Conservation (phyloP, 495 filamentous ascomycete species). For the Darksidea phi region DNA sequence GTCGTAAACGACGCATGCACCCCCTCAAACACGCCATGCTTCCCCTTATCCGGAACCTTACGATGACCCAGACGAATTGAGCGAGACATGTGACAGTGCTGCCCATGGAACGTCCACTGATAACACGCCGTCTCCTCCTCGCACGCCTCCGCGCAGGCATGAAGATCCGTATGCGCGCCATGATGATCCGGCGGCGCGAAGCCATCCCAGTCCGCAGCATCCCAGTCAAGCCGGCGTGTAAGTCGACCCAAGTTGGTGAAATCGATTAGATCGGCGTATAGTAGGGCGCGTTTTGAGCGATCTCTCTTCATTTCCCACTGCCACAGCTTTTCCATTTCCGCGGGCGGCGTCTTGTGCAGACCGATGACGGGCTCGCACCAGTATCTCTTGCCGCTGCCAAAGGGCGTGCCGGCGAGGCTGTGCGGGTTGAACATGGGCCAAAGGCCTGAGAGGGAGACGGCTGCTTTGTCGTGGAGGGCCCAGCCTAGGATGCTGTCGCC, state of each 20-base stretch:
- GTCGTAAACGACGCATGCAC: constrained; percentile 3
- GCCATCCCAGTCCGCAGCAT: constrained; percentile 5
- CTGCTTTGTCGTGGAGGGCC: constrained; percentile 20
- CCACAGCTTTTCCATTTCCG: constrained; percentile 16
- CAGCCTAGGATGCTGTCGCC: constrained; percentile 29
- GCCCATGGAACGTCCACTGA: constrained; percentile 17
- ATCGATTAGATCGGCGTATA: not conserved
- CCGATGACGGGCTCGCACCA: constrained; percentile 36
- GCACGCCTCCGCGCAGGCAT: not conserved
- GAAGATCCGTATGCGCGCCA: not conserved
- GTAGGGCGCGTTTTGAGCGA: not conserved
- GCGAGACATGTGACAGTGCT: constrained; percentile 21
- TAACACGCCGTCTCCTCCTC: not conserved
- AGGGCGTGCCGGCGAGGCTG: constrained; percentile 16
- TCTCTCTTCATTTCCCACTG: constrained; percentile 17
- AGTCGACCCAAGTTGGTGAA: not conserved
- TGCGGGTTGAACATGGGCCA: constrained; percentile 29
- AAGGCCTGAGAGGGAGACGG: constrained; percentile 8
- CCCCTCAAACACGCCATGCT: not conserved
- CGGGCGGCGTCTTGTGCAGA: constrained; percentile 14
- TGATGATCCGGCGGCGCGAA: not conserved
- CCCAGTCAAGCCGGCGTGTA: constrained; percentile 2
- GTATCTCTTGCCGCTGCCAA: constrained; percentile 1
- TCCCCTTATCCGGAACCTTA: constrained; percentile 2
- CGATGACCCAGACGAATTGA: constrained; percentile 7